Conservation (phyloP, 2,329 filamentous ascomycete genomes). For the Nigrospora osmanthi region DNA sequence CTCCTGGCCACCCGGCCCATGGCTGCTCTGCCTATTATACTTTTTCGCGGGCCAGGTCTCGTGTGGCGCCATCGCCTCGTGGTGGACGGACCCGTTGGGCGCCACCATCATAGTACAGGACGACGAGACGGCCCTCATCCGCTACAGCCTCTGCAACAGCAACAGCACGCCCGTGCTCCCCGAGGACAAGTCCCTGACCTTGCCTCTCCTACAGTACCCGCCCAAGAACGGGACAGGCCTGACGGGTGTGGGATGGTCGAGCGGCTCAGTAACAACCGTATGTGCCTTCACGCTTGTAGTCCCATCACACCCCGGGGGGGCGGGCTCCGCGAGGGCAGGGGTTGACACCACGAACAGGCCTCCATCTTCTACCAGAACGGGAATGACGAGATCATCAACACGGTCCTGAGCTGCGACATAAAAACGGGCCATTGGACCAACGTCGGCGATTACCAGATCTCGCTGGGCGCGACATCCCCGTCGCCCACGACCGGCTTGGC, state of each 20-base stretch:
- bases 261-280: constrained; percentile 18
- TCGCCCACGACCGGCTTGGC: constrained; percentile 21
- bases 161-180: constrained; percentile 23
- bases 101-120: constrained; percentile 28
- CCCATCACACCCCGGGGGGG: background rate
- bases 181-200: constrained; percentile 18
- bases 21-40: constrained; percentile 4
- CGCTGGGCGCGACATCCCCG: constrained; percentile 13
- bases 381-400: constrained; percentile 21
- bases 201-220: constrained; percentile 14
- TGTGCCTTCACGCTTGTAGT: constrained; percentile 5
- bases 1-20: no score
- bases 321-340: background rate
- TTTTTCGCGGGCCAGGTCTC: constrained; percentile 13
- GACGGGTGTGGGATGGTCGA: constrained; percentile 25
- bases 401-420: constrained; percentile 24
- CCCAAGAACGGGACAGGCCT: constrained; percentile 25
- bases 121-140: constrained; percentile 22
- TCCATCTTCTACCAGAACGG: constrained; percentile 26
- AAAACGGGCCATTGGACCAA: constrained; percentile 22
- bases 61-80: constrained; percentile 22
- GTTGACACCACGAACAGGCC: constrained; percentile 18
- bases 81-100: constrained; percentile 23
- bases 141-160: constrained; percentile 25
- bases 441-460: constrained; percentile 22